Conservation (phyloP, 2,329 filamentous ascomycete genomes). For the Epichloe sp. region DNA sequence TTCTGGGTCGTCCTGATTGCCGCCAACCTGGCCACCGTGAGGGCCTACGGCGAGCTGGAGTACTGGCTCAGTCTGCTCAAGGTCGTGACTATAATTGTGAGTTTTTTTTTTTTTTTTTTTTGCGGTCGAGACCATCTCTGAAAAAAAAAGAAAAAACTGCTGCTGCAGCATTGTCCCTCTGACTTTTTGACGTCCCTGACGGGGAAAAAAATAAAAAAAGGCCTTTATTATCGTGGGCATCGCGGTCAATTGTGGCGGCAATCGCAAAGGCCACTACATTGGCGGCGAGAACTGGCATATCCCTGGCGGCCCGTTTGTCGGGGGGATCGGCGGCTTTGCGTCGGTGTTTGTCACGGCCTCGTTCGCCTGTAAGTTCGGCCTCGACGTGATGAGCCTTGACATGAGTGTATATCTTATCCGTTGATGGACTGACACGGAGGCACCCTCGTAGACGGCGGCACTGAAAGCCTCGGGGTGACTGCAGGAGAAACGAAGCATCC, state of each 20-base stretch:
- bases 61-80: constrained; percentile 45
- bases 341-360: constrained; percentile 40
- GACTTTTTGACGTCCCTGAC: not conserved
- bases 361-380: constrained; percentile 38
- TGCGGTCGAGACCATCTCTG: too few species aligned
- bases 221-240: constrained; percentile 52
- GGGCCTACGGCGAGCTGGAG: constrained; percentile 30
- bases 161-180: too few species aligned
- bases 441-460: constrained; percentile 28
- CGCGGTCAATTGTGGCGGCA: constrained; percentile 38
- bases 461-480: constrained; percentile 52
- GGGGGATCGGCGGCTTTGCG: constrained; percentile 51
- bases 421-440: not conserved
- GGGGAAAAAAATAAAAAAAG: constrained; percentile 4
- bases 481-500: constrained; percentile 54
- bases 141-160: not conserved
- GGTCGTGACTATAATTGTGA: constrained; percentile 35
- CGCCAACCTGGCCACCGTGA: constrained; percentile 21
- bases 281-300: constrained; percentile 45
- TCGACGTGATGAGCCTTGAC: too few species aligned
- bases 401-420: too few species aligned
- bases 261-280: constrained; percentile 39
- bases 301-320: constrained; percentile 49
- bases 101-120: constrained; percentile 4
- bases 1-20: constrained; percentile 43